These are phyloP conservation scores for Fusarium avenaceum DNA, from an alignment of 2,329 filamentous ascomycete species.

Conservation along the genomic window DNA sequence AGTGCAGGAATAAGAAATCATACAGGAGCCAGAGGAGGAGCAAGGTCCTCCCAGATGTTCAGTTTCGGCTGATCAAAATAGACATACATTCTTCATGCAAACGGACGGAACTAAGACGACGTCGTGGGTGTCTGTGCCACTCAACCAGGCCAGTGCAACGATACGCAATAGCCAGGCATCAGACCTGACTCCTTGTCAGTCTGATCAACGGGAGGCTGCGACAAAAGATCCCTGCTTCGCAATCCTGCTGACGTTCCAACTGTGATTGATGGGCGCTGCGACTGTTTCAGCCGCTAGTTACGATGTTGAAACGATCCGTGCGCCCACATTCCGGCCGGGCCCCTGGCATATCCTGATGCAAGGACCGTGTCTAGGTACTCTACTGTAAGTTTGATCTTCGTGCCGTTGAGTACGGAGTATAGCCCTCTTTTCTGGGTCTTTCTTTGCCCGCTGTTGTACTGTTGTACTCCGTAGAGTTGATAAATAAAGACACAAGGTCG, in stretches of 20 bases:
- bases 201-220: slow-evolving; percentile 37
- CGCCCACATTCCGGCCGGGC: slow-evolving; percentile 33
- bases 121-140: not conserved
- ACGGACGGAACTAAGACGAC: slow-evolving; percentile 3
- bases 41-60: slow-evolving; percentile 9
- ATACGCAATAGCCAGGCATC: slow-evolving; percentile 12
- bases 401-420: not conserved
- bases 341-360: slow-evolving; percentile 40
- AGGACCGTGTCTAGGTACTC: slow-evolving; percentile 12
- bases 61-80: slow-evolving; percentile 32
- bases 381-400: slow-evolving; percentile 1
- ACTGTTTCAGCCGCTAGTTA: slow-evolving; percentile 47
- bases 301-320: slow-evolving; percentile 47
- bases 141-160: not conserved
- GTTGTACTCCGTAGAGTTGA: not conserved
- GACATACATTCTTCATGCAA: slow-evolving; percentile 22
- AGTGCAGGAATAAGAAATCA: slow-evolving; percentile 11
- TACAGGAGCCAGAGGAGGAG: slow-evolving; percentile 5
- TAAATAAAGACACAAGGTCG: slow-evolving; percentile 28
- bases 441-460: not conserved
- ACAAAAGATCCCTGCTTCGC: slow-evolving; percentile 24
- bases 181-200: slow-evolving; percentile 27
- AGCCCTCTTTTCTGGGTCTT: slow-evolving; percentile 24
- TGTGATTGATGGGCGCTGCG: slow-evolving; percentile 22
- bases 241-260: slow-evolving; percentile 26